Percentiles rank a stretch among this genome's conserved stretches.
These are phyloP conservation scores for Salix udensis DNA, from an alignment of 345 rosid species.

Conservation along the genomic window DNA sequence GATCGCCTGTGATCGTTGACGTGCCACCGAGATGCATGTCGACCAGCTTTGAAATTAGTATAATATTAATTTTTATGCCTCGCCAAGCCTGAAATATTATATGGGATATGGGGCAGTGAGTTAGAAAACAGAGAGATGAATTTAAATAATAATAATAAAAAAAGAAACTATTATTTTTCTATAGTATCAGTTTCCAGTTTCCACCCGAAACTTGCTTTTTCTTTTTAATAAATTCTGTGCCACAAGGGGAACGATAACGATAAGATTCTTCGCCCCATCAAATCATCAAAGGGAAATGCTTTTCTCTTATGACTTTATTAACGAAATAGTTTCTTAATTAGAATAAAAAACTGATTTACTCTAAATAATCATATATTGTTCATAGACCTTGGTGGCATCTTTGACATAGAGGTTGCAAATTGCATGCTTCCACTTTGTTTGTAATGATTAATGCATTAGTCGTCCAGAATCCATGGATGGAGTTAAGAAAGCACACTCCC, in stretches of 20 bases:
- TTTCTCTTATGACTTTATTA: not conserved
- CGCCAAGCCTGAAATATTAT: not conserved
- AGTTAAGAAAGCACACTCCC: not conserved
- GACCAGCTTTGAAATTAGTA: not conserved
- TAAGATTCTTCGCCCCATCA: not conserved
- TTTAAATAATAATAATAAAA: too few relatives aligned
- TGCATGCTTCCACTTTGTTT: not conserved
- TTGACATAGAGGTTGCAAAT: not conserved
- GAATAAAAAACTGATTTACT: too few relatives aligned
- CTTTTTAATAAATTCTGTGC: not conserved
- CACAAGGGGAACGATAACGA: not conserved
- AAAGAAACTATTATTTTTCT: too few relatives aligned
- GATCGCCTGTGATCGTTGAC: not conserved
- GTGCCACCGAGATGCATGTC: not conserved
- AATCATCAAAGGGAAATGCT: not conserved
- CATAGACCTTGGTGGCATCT: conserved; percentile 1
- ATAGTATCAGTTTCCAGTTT: too few relatives aligned
- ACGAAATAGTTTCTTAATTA: not conserved
- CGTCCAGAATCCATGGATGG: not conserved
- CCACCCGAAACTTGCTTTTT: not conserved
- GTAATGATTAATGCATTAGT: not conserved
- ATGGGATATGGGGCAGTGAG: not conserved
- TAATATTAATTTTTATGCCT: not conserved
- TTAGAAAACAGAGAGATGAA: not conserved
- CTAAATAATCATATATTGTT: too few relatives aligned